These are phyloP conservation scores for Suillus subluteus DNA, from an alignment of 768 basidiomycete genomes.

Conservation along the genomic window DNA sequence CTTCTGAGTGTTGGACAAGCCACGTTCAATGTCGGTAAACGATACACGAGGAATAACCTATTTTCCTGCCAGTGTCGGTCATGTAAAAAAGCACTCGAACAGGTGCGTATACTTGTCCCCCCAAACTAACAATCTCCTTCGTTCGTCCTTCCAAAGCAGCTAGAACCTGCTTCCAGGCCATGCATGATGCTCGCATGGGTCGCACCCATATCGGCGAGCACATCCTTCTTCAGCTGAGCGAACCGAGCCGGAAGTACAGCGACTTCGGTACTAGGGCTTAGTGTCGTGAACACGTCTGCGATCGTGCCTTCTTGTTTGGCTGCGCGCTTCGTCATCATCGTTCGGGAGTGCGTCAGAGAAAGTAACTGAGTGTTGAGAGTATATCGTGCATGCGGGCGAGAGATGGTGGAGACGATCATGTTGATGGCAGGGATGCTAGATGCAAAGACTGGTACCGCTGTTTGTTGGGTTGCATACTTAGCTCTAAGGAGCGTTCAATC, in stretches of 20 bases:
- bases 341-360: not conserved
- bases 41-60: conserved; percentile 57
- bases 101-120: conserved; percentile 46
- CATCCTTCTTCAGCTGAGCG: conserved; percentile 55
- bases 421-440: not conserved
- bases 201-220: conserved; percentile 45
- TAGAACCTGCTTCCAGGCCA: conserved; percentile 61
- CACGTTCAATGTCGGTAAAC: conserved; percentile 47
- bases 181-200: conserved; percentile 33
- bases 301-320: conserved; percentile 43
- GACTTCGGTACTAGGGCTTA: conserved; percentile 38
- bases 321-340: conserved; percentile 2
- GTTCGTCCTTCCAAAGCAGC: conserved; percentile 48
- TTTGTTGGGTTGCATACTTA: not conserved
- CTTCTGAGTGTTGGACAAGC: conserved; percentile 50
- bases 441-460: not conserved
- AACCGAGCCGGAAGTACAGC: conserved; percentile 59
- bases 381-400: not conserved
- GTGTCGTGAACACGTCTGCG: conserved; percentile 49
- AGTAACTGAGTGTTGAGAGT: not conserved
- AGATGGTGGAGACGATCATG: not conserved
- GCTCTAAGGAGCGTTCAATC: not conserved
- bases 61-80: not conserved
- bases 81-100: not conserved
- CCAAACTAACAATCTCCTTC: conserved; percentile 48